phyloP scores from a whole-genome alignment of 2,329 filamentous ascomycete genomes.

The Cladorrhinum sp. region DNA sequence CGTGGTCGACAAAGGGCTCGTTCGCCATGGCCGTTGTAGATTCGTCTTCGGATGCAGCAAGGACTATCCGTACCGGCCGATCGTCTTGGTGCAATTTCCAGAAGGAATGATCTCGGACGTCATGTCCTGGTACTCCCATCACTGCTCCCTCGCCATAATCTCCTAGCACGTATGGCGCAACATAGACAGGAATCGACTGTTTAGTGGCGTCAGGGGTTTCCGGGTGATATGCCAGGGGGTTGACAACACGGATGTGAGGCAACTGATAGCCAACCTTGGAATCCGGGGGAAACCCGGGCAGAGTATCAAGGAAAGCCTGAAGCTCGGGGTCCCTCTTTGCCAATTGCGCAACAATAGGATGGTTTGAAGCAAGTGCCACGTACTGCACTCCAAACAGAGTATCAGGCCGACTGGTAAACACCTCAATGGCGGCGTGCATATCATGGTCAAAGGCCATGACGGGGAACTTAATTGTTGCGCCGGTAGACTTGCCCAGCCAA shows the following conservation, averaged over 20 bases:
- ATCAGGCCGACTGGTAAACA: slow-evolving; percentile 83
- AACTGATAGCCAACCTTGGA: slow-evolving; percentile 68
- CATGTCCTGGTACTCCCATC: slow-evolving; percentile 89
- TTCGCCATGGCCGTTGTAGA: slow-evolving; percentile 42
- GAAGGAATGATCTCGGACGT: slow-evolving; percentile 73
- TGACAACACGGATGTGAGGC: slow-evolving; percentile 57
- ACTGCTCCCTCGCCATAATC: slow-evolving; percentile 85
- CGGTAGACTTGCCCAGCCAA: slow-evolving; percentile 79
- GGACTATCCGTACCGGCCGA: slow-evolving; percentile 60
- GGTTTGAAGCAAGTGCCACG: slow-evolving; percentile 70
- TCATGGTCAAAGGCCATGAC: slow-evolving; percentile 46
- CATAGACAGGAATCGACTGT: slow-evolving; percentile 67
- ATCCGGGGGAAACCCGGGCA: slow-evolving; percentile 53
- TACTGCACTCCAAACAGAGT: slow-evolving; percentile 88
- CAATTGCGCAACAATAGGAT: slow-evolving; percentile 63
- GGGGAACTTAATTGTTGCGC: slow-evolving; percentile 69
- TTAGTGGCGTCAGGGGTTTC: slow-evolving; percentile 49
- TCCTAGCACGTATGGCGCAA: slow-evolving; percentile 79
- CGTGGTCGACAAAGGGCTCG: slow-evolving; percentile 62
- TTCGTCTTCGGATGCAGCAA: slow-evolving; percentile 51
- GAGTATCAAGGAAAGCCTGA: slow-evolving; percentile 63
- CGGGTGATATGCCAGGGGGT: slow-evolving; percentile 60
- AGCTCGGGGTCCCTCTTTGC: slow-evolving; percentile 60
- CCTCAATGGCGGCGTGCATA: slow-evolving; percentile 54
- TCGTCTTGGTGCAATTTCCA: slow-evolving; percentile 68